Base-by-base conservation (phyloP, 306 rosid species). In the Urtica urens region DNA sequence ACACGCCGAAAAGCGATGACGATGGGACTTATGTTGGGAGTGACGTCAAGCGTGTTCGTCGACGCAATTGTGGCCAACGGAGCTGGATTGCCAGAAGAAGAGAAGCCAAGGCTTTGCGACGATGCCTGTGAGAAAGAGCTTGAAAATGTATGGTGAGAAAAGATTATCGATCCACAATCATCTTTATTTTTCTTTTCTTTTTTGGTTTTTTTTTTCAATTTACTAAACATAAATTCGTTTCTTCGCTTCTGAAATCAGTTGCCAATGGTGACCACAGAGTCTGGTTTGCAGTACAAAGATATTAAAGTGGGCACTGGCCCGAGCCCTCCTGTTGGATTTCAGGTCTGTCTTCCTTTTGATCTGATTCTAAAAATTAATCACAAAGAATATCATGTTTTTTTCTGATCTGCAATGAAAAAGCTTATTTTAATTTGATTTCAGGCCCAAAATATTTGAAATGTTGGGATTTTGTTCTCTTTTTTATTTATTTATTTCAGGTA, bases 131-230 rank as follows among this genome's bases (percentile, higher is more conserved):
- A 81, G 81, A 74, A 58, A 49, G 86, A 84, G 78, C 95, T 88
- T 74, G 97, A 88, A 88, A 88, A 88, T 88, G 97, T 84, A 84
- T 74, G 95, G 90, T 79, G 97, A 83, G 93, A 74, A 78, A 78
- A 43, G 78, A 48, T 22, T 37, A 59, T 38, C 73, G 4, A 3
- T 13, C 67, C 50, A 35, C 73, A 71, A 63, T 69, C 74, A 10
- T 20, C 57, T 53, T 35, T 24, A 37, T 30, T 19, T 12, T 46
- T 37, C 39, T 21, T 14, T 13, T 47, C 20, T 5, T 28, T 4
- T 10, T 28, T 4, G 33, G 4, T 28, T 28, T 28, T 28, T 10
- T 10, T 4, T 28, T 4, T 28, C n/a, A n/a, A n/a, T n/a, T n/a
- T n/a, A n/a, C n/a, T n/a, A n/a, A n/a, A n/a, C n/a, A n/a, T n/a